Base-by-base conservation (phyloP, 306 rosid species). In the Pterocarpus macrocarpus region DNA sequence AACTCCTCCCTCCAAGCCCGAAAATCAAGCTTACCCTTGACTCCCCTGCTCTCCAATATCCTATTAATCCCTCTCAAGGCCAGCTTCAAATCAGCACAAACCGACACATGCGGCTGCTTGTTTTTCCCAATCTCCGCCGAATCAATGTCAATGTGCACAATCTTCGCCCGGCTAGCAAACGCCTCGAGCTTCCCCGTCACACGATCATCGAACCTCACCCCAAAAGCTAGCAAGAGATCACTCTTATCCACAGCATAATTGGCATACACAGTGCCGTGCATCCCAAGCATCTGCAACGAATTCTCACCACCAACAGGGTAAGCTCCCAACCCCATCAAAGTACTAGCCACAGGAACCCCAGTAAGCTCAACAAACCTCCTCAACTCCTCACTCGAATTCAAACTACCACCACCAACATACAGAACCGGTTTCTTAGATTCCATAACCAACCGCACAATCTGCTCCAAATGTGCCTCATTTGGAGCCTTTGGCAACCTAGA, bases 81-180 rank as follows among this genome's bases (percentile, higher is more conserved):
- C 74, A 88, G 69, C 84, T 89, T 92, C 82, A 95, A 39, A 82
- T 95, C 97, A 0, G 82, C 95, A 71, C 98, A 95, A 5, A 95
- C 82, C 1, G 95, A 91, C 34, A 91, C 90, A 71, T 95, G 97
- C 7, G 98, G 97, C 84, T 88, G 97, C 88, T 95, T 95, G 56
- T 92, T 92, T 84, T 95, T 95, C 57, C 98, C 98, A 57, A 95
- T 91, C 92, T 95, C 97, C 0, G 95, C 97, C 0, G 98, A 80
- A 80, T 95, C 97, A 38, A 92, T 95, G 68, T 95, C 98, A 15
- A 95, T 90, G 53, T 95, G 98, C 65, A 95, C 91, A 53, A 95
- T 95, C 80, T 95, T 95, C 0, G 98, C 97, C 11, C 97, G 81
- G 71, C 97, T 92, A 4, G 98, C 95, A 80, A 92, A 95, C 2